phyloP scores from a whole-genome alignment of 1,284 basidiomycete genomes.

The Ganoderma boninense region DNA sequence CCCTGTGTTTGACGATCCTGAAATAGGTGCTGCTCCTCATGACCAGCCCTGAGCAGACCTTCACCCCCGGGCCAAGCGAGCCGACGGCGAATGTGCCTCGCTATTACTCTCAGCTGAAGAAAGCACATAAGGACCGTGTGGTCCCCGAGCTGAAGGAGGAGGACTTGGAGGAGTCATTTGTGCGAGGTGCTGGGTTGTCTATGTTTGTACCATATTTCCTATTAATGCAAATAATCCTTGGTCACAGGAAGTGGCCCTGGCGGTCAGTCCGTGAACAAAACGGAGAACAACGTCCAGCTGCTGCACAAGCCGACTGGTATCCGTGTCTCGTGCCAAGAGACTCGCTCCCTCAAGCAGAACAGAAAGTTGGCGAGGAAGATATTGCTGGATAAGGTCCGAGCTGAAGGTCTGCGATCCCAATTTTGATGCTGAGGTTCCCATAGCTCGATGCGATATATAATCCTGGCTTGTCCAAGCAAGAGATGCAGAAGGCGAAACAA shows the following conservation, averaged over 20 bases:
- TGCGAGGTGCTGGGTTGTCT: constrained; percentile 60
- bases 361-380: constrained; percentile 72
- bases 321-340: constrained; percentile 81
- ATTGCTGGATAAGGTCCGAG: constrained; percentile 74
- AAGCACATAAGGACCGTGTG: constrained; percentile 64
- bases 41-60: constrained; percentile 43
- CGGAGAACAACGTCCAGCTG: constrained; percentile 83
- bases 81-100: constrained; percentile 50
- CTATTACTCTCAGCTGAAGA: constrained; percentile 75
- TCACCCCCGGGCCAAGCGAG: constrained; percentile 31
- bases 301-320: constrained; percentile 82
- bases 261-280: constrained; percentile 88
- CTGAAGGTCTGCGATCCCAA: not conserved
- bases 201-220: constrained; percentile 26
- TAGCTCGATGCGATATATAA: constrained; percentile 77
- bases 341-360: constrained; percentile 77
- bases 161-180: constrained; percentile 80
- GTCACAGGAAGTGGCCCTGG: constrained; percentile 80
- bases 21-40: constrained; percentile 44
- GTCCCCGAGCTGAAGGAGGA: constrained; percentile 74
- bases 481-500: constrained; percentile 71
- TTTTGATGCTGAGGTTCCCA: not conserved
- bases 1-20: constrained; percentile 30
- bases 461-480: constrained; percentile 78
- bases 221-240: constrained; percentile 28